Evolutionary conservation across 306 rosid genomes (phyloP), one percentile per base, ranked within the genome.

Genomic region (Argentina anserina): DNA sequence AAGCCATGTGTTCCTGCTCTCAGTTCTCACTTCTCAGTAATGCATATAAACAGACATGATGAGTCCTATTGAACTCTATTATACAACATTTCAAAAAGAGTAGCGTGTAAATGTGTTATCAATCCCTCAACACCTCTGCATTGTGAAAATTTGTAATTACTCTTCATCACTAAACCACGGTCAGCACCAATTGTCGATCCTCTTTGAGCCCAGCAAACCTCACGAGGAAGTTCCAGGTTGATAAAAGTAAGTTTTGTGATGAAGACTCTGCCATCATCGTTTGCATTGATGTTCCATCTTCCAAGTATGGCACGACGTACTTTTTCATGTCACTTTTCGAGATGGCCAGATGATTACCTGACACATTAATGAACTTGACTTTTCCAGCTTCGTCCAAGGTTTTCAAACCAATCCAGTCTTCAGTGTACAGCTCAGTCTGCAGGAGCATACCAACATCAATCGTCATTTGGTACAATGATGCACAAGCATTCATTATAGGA

Each of bases 381-480:
- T 80, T 90, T 14, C 96, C 97, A 34, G 85, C 97, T 83, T 89
- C 84, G 45, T 91, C 96, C 81, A 93, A 66, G 46, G 83, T 88
- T 85, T 80, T 93, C 81, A 91, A 79, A 46, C 97, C 98, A 76
- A 90, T 93, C 97, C 97, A 93, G 61, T 93, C 96, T 69, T 91
- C 96, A 9, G 29, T 75, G 80, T 91, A 93, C 39, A 93, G 94
- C 78, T 70, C 23, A 8, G 97, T 93, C 98, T 93, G 90, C 81
- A 3, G 42, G 58, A 6, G 85, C 66, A 80, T 43, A 81, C 42
- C 34, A 46, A 62, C 25, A 73, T 9, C 28, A 71, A 64, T 33
- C 4, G 12, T 37, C 64, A 13, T 39, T 65, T 45, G 23, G 63
- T 20, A 5, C 29, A 8, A 18, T 9, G 5, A 69, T 47, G 59